These are phyloP conservation scores for Pilobolus umbonatus DNA, from an alignment of 192 early-diverging fungal species.

Conservation along the genomic window DNA sequence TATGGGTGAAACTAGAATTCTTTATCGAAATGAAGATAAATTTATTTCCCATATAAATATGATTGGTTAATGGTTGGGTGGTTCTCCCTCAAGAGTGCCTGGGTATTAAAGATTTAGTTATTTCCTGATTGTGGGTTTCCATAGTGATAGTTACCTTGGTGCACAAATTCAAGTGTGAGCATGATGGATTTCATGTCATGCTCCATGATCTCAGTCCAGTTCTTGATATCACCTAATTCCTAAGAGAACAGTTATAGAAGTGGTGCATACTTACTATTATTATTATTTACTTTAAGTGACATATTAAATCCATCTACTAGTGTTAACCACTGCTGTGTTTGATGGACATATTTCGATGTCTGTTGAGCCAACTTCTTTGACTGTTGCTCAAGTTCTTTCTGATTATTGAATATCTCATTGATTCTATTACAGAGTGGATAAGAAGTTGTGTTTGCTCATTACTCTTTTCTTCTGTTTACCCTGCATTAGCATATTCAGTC, in stretches of 20 bases:
- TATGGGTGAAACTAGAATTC: no score
- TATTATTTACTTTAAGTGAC: conserved; percentile 64
- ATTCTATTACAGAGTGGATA: conserved; percentile 31
- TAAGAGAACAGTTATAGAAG: conserved; percentile 18
- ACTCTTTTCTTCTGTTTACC: conserved; percentile 27
- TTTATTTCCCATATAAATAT: no score
- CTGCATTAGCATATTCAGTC: conserved; percentile 52
- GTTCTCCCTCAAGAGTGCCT: no score
- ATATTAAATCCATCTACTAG: conserved; percentile 71
- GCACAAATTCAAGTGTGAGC: conserved; percentile 52
- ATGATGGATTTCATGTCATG: conserved; percentile 75
- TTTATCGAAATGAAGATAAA: no score
- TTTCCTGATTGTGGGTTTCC: no score
- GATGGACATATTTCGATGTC: conserved; percentile 46
- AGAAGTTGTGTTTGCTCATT: neutral
- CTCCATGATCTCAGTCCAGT: conserved; percentile 84
- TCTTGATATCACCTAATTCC: conserved; percentile 84
- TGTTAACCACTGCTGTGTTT: conserved; percentile 75
- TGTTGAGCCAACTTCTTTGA: conserved; percentile 46
- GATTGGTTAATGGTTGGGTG: no score
- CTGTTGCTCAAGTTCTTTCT: conserved; percentile 65
- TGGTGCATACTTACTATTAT: neutral
- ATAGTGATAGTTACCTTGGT: conserved; percentile 30
- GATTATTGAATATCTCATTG: conserved; percentile 53
- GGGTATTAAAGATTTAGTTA: no score